A percentile compares a stretch with the other conserved stretches of the same genome.
Conservation (phyloP, 371 early-diverging fungal species). For the Mucor velutinosus region DNA sequence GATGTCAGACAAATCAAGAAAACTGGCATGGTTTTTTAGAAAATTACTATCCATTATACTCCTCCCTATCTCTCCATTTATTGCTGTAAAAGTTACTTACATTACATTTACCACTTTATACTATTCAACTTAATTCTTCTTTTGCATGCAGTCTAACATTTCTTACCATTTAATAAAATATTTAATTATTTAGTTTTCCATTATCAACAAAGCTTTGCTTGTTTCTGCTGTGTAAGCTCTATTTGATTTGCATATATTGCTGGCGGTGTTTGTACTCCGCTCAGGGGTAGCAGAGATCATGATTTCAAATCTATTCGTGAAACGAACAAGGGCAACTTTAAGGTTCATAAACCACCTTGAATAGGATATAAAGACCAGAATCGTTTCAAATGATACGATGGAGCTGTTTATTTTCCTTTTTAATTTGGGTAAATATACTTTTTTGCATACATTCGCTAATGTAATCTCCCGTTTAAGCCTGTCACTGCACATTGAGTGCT, state of each 20-base stretch:
- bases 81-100: not conserved
- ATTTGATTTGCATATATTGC: no score
- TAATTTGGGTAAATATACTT: not conserved
- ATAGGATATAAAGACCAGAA: not conserved
- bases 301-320: no score
- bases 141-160: not conserved
- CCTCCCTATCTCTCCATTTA: not conserved
- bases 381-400: no score
- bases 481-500: not conserved
- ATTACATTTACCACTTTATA: not conserved
- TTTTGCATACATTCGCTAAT: not conserved
- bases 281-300: not conserved
- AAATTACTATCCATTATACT: not conserved
- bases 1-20: slow-evolving; percentile 17
- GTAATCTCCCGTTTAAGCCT: not conserved
- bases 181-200: not conserved
- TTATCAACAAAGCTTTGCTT: not conserved
- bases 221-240: no score
- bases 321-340: not conserved
- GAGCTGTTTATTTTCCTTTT: no score
- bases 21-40: slow-evolving; percentile 9
- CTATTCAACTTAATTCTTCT: not conserved
- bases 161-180: not conserved
- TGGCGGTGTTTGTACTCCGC: not conserved
- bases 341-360: not conserved